phyloP scores from a whole-genome alignment of 2,329 filamentous ascomycete genomes.

The Clonostachys byssicola region DNA sequence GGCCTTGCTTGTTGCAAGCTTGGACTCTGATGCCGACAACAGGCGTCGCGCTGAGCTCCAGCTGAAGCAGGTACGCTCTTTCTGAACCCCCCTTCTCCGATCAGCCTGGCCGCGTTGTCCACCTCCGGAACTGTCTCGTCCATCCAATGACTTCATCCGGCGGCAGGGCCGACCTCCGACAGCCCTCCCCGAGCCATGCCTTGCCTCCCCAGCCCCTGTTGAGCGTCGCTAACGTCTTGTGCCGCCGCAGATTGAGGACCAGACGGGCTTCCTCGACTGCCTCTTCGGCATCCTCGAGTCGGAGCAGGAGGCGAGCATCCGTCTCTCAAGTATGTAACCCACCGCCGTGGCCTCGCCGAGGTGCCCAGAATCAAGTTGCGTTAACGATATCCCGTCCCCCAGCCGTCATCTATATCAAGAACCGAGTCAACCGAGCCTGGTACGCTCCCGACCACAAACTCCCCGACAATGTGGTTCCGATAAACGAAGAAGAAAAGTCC shows the following conservation, averaged over 20 bases:
- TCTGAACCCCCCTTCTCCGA: neutral
- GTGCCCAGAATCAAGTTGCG: too few species aligned
- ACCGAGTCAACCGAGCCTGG: slow-evolving; percentile 93
- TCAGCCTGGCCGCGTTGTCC: neutral
- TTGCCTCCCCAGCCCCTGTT: too few species aligned
- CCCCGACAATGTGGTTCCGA: slow-evolving; percentile 51
- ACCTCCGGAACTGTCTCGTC: too few species aligned
- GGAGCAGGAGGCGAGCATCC: slow-evolving; percentile 80
- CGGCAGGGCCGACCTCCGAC: too few species aligned
- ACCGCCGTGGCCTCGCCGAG: neutral
- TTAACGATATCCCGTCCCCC: slow-evolving; percentile 10
- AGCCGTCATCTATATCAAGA: slow-evolving; percentile 98
- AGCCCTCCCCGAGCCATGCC: too few species aligned
- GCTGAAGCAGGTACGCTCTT: slow-evolving; percentile 65
- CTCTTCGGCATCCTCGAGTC: slow-evolving; percentile 85
- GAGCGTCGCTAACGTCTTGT: slow-evolving; percentile 2
- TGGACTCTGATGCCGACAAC: slow-evolving; percentile 70
- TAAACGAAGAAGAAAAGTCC: slow-evolving; percentile 85
- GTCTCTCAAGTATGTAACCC: slow-evolving; percentile 73
- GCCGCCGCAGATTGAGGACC: slow-evolving; percentile 71
- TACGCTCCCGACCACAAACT: slow-evolving; percentile 69
- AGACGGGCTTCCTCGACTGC: slow-evolving; percentile 85
- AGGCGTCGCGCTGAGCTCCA: slow-evolving; percentile 75
- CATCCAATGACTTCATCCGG: too few species aligned
- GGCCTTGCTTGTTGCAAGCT: slow-evolving; percentile 72